Conservation (phyloP, 176 grass and related monocot species). For the Pharus latifolius region DNA sequence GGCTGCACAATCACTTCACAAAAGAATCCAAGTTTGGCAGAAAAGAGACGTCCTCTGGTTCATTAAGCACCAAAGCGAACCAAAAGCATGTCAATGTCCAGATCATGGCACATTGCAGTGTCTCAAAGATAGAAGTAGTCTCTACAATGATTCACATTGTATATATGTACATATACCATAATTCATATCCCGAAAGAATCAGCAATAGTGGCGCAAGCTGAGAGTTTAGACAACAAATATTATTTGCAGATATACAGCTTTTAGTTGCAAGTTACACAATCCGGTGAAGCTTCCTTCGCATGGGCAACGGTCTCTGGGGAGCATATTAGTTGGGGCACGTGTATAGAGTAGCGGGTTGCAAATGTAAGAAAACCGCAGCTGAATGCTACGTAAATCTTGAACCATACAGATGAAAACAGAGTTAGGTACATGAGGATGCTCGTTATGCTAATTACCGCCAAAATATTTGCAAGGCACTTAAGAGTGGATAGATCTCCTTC, state of each 20-base stretch:
- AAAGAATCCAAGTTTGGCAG: background rate
- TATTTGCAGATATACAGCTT: conserved; percentile 5
- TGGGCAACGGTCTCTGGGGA: background rate
- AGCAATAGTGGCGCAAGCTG: background rate
- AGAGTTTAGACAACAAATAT: background rate
- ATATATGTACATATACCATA: background rate
- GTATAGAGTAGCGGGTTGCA: conserved; percentile 44
- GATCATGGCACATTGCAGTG: background rate
- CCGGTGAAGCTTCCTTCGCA: conserved; percentile 32
- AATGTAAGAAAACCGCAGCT: conserved; percentile 55
- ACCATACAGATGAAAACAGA: conserved; percentile 53
- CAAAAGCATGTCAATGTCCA: background rate
- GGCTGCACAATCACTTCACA: too few species aligned
- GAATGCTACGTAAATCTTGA: conserved; percentile 70
- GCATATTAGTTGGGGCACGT: conserved; percentile 38
- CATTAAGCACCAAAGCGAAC: background rate
- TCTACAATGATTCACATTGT: background rate
- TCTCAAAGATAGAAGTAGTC: background rate
- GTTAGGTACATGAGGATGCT: conserved; percentile 46
- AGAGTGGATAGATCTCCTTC: conserved; percentile 57
- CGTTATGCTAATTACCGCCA: conserved; percentile 32
- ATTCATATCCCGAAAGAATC: too few species aligned
- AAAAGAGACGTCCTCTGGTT: background rate
- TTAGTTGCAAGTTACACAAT: background rate
- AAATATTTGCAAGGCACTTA: conserved; percentile 42